Conservation (phyloP, 495 filamentous ascomycete genomes). For the Daldinia grandis region DNA sequence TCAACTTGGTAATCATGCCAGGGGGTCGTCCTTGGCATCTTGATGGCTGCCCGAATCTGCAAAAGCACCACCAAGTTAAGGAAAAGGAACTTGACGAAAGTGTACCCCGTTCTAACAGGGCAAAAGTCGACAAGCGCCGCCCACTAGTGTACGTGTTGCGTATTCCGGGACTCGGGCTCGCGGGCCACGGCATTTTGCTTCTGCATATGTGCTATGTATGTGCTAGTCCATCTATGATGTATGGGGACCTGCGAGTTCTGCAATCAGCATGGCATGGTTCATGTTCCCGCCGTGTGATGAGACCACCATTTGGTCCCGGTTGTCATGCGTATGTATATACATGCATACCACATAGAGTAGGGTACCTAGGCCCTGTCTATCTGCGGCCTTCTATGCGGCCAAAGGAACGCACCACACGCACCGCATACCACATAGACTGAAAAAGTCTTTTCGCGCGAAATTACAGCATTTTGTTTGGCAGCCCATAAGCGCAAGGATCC, state of each 20-base stretch:
- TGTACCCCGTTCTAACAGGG: neutral
- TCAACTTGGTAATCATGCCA: slow-evolving; percentile 28
- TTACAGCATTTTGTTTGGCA: slow-evolving; percentile 37
- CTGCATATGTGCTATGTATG: slow-evolving; percentile 33
- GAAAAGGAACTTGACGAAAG: slow-evolving; percentile 13
- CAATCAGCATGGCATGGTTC: slow-evolving; percentile 40
- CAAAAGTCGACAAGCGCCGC: slow-evolving; percentile 18
- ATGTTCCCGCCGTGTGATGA: slow-evolving; percentile 42
- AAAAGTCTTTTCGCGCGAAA: slow-evolving; percentile 34
- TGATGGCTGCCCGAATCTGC: slow-evolving; percentile 34
- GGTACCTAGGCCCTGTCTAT: slow-evolving; percentile 26
- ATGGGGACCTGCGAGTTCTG: slow-evolving; percentile 33
- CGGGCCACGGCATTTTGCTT: slow-evolving; percentile 36
- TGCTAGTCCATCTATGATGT: slow-evolving; percentile 39
- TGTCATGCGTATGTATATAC: slow-evolving; percentile 36
- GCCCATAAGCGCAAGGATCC: slow-evolving; percentile 39
- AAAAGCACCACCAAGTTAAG: slow-evolving; percentile 23
- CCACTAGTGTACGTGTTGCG: slow-evolving; percentile 13
- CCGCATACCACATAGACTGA: slow-evolving; percentile 19
- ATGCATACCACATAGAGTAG: slow-evolving; percentile 32
- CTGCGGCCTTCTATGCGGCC: slow-evolving; percentile 43
- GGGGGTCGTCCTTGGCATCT: slow-evolving; percentile 41
- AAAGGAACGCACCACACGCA: slow-evolving; percentile 38
- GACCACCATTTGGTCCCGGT: slow-evolving; percentile 36
- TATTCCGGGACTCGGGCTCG: slow-evolving; percentile 43